Conservation (phyloP, 2,329 filamentous ascomycete genomes). For the Harringtonia lauricola region DNA sequence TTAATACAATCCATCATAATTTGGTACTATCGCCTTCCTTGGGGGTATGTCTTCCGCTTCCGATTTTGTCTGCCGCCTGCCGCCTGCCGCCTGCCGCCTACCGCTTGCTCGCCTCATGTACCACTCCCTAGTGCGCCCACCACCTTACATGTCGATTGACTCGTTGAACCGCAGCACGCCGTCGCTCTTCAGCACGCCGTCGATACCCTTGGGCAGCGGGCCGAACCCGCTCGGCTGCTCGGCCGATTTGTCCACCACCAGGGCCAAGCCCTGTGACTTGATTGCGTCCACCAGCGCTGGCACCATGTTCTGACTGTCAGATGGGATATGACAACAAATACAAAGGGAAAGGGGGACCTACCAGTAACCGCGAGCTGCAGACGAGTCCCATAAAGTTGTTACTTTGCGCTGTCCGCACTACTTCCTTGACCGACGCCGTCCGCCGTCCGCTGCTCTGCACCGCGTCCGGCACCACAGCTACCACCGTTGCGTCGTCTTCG, state of each 20-base stretch:
- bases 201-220: conserved; percentile 64
- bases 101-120: no score
- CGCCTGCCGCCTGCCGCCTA: background rate
- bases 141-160: conserved; percentile 60
- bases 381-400: conserved; percentile 99
- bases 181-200: conserved; percentile 75
- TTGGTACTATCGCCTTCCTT: background rate
- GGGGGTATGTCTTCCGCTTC: background rate
- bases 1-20: no score
- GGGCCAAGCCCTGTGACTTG: conserved; percentile 84
- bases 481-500: conserved; percentile 28
- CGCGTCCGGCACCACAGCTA: conserved; percentile 23
- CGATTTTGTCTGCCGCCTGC: no score
- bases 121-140: background rate
- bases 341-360: conserved; percentile 35
- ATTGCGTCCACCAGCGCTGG: conserved; percentile 86
- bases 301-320: conserved; percentile 69
- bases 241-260: conserved; percentile 78
- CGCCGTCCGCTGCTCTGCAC: conserved; percentile 52
- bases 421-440: conserved; percentile 85
- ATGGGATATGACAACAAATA: background rate
- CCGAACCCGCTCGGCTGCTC: conserved; percentile 31
- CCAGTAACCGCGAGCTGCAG: conserved; percentile 76
- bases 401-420: conserved; percentile 80
- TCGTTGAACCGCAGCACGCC: conserved; percentile 90